Percentiles rank a stretch among this genome's conserved stretches.
Conservation (phyloP, 495 filamentous ascomycete genomes). For the Copromyces sp. region DNA sequence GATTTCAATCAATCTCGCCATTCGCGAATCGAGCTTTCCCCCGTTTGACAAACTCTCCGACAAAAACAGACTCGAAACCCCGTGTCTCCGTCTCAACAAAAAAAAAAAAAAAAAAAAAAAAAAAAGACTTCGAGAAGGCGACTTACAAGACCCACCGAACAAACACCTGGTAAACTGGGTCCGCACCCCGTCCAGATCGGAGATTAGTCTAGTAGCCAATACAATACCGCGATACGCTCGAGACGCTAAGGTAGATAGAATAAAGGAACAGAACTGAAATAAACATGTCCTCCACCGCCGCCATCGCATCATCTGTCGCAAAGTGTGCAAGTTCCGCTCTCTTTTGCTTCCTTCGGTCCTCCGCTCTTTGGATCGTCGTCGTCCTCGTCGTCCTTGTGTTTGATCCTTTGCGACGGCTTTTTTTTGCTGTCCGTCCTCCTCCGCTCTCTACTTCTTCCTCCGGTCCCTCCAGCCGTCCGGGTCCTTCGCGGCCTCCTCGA, state of each 20-base stretch:
- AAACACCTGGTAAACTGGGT: background rate
- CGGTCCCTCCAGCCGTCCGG: background rate
- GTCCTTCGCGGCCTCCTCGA: too few species aligned
- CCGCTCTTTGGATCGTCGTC: conserved; percentile 32
- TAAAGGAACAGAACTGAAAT: background rate
- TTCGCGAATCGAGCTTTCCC: background rate
- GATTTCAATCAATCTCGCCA: background rate
- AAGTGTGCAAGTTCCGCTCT: conserved; percentile 27
- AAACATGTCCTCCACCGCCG: background rate
- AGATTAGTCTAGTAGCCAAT: background rate
- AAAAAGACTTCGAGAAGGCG: background rate
- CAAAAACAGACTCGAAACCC: background rate
- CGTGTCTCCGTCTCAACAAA: background rate
- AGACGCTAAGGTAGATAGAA: background rate
- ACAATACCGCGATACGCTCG: background rate
- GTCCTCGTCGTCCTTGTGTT: conserved; percentile 24
- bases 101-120: too few species aligned
- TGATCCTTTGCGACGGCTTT: conserved; percentile 17
- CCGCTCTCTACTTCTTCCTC: background rate
- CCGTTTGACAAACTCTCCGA: background rate
- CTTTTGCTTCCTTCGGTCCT: conserved; percentile 28
- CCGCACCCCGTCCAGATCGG: background rate
- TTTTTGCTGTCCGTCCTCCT: background rate
- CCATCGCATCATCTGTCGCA: conserved; percentile 5
- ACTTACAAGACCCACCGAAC: background rate